Base-by-base conservation (phyloP, 805 yeast genomes). In the Jamesozyma lodderae region DNA sequence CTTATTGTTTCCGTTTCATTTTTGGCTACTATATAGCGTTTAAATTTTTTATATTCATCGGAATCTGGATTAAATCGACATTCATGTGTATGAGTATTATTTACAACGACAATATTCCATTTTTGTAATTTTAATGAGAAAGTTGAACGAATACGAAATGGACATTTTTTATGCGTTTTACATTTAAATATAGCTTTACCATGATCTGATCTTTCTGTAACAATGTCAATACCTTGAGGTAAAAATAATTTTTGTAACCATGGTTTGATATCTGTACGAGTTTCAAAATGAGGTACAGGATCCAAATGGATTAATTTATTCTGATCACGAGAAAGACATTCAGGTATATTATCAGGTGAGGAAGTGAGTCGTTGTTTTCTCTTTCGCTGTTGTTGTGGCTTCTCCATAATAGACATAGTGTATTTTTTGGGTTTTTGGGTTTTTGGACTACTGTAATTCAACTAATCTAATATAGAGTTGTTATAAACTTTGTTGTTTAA, bases 71-170 rank as follows among this genome's bases (percentile, higher is more conserved):
- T 49, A 34, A 59, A 59, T 38, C 48, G 49, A 21, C 69, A 40
- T 6, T 65, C 63, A 51, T 78, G 85, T 44, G 78, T 70, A 53
- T 78, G 85, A 4, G 57, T 54, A 43, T 75, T 78, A 53, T 74
- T 73, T 24, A 78, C 71, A 15, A 78, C 72, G 23, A 73, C 79
- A 21, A 78, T 62, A 13, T 75, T 63, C 85, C 85, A 78, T 36
- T 62, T 58, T 41, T 67, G 61, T 23, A 70, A 62, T 42, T 75
- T 59, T 9, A 72, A 46, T 1, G 77, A 70, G 47, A 61, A 76
- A 46, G 78, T 75, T 4, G 83, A 82, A 39, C 85, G 55, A 22
- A 78, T 68, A 52, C 79, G 64, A 49, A 78, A 78, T 1, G 83
- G 83, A 51, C 84, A 78, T 18, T 67, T 64, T 6, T 60, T 59